Evolutionary conservation across 495 filamentous ascomycete species (phyloP).

Genomic region (Penicillium tannophilum): DNA sequence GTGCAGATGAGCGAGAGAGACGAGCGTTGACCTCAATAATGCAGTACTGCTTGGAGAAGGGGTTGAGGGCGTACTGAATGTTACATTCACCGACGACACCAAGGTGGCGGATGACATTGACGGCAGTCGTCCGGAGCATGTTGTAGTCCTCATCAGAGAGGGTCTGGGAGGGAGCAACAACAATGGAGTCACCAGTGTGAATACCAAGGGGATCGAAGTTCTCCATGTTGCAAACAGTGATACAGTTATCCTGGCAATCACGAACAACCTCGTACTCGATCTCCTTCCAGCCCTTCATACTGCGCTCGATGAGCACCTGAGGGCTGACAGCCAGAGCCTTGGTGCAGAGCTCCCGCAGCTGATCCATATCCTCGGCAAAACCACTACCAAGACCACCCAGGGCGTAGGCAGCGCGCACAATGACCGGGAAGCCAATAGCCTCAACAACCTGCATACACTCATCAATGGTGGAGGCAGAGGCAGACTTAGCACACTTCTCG

Average conservation of each 20-base stretch:
- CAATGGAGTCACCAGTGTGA: slow-evolving; percentile 97
- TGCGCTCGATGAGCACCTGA: slow-evolving; percentile 93
- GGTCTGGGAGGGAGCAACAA: slow-evolving; percentile 95
- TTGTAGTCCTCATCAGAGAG: slow-evolving; percentile 98
- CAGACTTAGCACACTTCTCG: slow-evolving; percentile 97
- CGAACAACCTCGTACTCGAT: slow-evolving; percentile 98
- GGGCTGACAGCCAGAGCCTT: slow-evolving; percentile 94
- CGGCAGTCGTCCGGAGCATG: slow-evolving; percentile 97
- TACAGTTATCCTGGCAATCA: slow-evolving; percentile 96
- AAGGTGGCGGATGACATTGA: slow-evolving; percentile 96
- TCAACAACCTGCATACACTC: slow-evolving; percentile 84
- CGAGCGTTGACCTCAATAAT: slow-evolving; percentile 99
- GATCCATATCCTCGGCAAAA: slow-evolving; percentile 87
- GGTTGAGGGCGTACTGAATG: slow-evolving; percentile 97
- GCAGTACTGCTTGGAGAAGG: slow-evolving; percentile 95
- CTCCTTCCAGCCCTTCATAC: slow-evolving; percentile 99
- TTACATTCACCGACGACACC: slow-evolving; percentile 99
- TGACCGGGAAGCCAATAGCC: slow-evolving; percentile 92
- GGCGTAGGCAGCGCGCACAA: slow-evolving; percentile 95
- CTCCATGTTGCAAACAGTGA: slow-evolving; percentile 99
- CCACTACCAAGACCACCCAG: slow-evolving; percentile 94
- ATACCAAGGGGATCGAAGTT: slow-evolving; percentile 99
- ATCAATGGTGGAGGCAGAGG: slow-evolving; percentile 81
- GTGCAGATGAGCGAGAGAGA: slow-evolving; percentile 91
- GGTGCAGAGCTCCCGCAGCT: slow-evolving; percentile 88